phyloP scores from a whole-genome alignment of 192 early-diverging fungal species.

The Coemansia sp. region DNA sequence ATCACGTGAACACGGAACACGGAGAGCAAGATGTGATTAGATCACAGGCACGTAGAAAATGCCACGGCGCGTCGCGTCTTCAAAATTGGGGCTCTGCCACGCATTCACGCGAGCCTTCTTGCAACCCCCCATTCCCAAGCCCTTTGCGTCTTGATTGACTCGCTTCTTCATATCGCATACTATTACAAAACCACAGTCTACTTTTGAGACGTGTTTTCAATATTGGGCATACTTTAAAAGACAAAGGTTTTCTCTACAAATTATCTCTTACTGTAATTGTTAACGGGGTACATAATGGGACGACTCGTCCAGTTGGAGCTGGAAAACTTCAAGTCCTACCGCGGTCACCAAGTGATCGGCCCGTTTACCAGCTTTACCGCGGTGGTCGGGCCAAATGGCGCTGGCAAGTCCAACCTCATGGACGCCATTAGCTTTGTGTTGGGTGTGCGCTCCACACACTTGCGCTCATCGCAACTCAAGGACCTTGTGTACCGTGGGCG shows the following conservation, averaged over 20 bases:
- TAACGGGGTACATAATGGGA: constrained; percentile 56
- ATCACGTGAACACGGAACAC: too few relatives aligned
- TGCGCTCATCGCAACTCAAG: constrained; percentile 83
- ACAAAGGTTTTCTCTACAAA: too few relatives aligned
- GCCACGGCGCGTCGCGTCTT: too few relatives aligned
- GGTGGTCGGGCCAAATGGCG: constrained; percentile 96
- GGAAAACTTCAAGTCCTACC: constrained; percentile 99
- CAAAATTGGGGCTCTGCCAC: too few relatives aligned
- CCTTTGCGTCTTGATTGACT: not conserved
- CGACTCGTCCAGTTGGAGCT: constrained; percentile 86
- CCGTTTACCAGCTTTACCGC: constrained; percentile 93
- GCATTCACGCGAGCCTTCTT: too few relatives aligned
- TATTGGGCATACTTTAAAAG: too few relatives aligned
- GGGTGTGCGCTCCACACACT: constrained; percentile 86
- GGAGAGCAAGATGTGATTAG: too few relatives aligned
- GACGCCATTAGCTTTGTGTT: constrained; percentile 99
- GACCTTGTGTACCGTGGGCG: constrained; percentile 88
- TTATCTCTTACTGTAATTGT: not conserved
- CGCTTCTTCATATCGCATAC: not conserved
- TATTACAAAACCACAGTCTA: too few relatives aligned
- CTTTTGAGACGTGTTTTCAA: too few relatives aligned
- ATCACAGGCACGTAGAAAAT: too few relatives aligned
- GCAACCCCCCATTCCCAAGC: too few relatives aligned
- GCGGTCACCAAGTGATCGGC: constrained; percentile 89
- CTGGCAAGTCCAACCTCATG: constrained; percentile 99